Conservation (phyloP, 495 filamentous ascomycete species). For the Talaromyces thailandensis region DNA sequence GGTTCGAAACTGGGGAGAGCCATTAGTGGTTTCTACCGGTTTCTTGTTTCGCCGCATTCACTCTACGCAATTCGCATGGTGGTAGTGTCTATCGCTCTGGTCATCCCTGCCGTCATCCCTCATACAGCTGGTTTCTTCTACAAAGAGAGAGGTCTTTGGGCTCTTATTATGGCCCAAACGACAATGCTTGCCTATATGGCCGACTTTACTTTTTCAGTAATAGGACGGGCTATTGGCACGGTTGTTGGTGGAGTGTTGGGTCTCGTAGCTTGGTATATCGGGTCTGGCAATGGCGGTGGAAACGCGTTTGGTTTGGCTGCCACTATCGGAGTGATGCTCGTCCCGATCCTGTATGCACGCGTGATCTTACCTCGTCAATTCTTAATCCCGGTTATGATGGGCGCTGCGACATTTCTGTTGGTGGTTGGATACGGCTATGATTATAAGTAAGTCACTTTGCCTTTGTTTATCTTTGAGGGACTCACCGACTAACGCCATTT, state of each 20-base stretch:
- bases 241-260: conserved; percentile 30
- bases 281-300: conserved; percentile 29
- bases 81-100: conserved; percentile 30
- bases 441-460: conserved; percentile 22
- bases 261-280: conserved; percentile 37
- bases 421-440: conserved; percentile 30
- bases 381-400: conserved; percentile 27
- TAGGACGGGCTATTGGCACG: conserved; percentile 24
- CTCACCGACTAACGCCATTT: neutral
- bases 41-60: conserved; percentile 20
- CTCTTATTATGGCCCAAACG: conserved; percentile 37
- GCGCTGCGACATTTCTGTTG: conserved; percentile 30
- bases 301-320: conserved; percentile 34
- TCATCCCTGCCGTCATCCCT: conserved; percentile 28
- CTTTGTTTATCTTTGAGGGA: neutral
- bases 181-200: conserved; percentile 34
- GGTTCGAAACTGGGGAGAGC: conserved; percentile 9
- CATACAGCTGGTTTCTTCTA: conserved; percentile 34
- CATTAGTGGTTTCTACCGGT: conserved; percentile 16
- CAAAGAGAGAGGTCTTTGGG: conserved; percentile 37
- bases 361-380: conserved; percentile 23
- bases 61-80: conserved; percentile 31
- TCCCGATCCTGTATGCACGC: conserved; percentile 28
- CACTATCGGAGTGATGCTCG: conserved; percentile 23
- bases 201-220: conserved; percentile 30